phyloP scores from a whole-genome alignment of 257 asterid species.

The Petunia secreta region DNA sequence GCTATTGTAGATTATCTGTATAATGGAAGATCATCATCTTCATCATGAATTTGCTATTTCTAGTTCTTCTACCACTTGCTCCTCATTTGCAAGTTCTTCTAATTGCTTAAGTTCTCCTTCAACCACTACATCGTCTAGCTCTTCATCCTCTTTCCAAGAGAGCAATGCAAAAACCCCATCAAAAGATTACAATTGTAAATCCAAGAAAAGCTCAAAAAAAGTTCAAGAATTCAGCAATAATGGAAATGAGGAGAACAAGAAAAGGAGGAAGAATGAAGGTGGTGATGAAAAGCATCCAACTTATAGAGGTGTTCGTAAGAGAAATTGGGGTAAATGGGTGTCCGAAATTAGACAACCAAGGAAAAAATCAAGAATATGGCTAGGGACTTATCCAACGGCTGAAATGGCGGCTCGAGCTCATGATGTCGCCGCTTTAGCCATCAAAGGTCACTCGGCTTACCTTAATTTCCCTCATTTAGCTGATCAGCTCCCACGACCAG shows the following conservation, averaged over 20 bases:
- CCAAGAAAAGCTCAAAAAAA: constrained; percentile 27
- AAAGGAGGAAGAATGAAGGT: constrained; percentile 26
- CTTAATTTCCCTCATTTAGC: constrained; percentile 85
- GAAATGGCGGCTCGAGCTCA: constrained; percentile 99
- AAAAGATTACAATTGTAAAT: constrained; percentile 23
- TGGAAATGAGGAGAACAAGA: constrained; percentile 46
- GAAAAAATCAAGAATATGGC: constrained; percentile 93
- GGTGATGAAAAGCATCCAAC: constrained; percentile 53
- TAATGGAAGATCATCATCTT: constrained; percentile 53
- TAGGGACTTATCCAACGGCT: constrained; percentile 82
- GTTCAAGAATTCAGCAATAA: constrained; percentile 40
- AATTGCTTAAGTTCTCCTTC: constrained; percentile 28
- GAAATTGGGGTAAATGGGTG: constrained; percentile 95
- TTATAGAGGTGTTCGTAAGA: constrained; percentile 81
- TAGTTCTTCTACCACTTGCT: constrained; percentile 34
- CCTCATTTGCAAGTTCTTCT: constrained; percentile 37
- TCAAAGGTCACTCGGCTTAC: constrained; percentile 73
- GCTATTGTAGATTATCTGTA: constrained; percentile 2
- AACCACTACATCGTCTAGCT: constrained; percentile 33
- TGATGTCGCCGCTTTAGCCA: constrained; percentile 90
- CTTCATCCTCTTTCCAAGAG: constrained; percentile 33
- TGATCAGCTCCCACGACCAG: constrained; percentile 67
- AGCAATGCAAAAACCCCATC: constrained; percentile 27
- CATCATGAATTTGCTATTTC: constrained; percentile 23
- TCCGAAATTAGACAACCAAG: constrained; percentile 91